phyloP scores from a whole-genome alignment of 2,329 filamentous ascomycete species.

The Stemphylium beticola region DNA sequence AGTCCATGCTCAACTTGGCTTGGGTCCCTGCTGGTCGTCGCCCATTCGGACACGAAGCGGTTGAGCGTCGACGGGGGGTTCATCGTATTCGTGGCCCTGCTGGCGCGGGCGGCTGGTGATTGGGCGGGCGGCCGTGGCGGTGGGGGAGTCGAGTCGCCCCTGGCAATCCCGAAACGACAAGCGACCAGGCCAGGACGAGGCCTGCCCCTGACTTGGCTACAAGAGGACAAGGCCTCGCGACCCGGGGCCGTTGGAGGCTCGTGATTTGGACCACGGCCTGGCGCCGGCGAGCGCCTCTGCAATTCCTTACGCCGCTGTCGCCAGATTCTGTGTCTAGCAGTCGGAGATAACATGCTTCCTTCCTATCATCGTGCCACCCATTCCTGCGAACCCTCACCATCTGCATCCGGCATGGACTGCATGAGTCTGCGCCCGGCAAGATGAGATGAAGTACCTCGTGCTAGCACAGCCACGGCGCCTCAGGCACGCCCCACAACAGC shows the following conservation, averaged over 20 bases:
- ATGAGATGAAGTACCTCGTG: no score
- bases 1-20: constrained; percentile 29
- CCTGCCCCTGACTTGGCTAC: constrained; percentile 36
- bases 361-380: no score
- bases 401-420: no score
- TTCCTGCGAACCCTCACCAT: neutral
- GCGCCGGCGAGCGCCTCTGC: constrained; percentile 5
- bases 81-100: constrained; percentile 22
- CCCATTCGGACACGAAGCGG: constrained; percentile 31
- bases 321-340: neutral
- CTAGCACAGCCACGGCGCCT: constrained; percentile 20
- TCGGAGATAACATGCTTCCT: neutral
- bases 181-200: constrained; percentile 25
- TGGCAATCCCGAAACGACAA: constrained; percentile 29
- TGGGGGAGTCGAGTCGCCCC: constrained; percentile 24
- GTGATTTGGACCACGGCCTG: constrained; percentile 2
- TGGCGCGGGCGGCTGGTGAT: constrained; percentile 16
- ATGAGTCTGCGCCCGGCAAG: no score
- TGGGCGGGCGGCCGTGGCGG: constrained; percentile 17
- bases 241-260: neutral
- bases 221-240: constrained; percentile 13
- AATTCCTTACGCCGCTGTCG: neutral
- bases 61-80: constrained; percentile 27
- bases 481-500: constrained; percentile 12
- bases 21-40: constrained; percentile 19